Percentiles rank a stretch among this genome's conserved stretches.
These are phyloP conservation scores for Manihot esculenta DNA, from an alignment of 441 rosid genomes.

Conservation along the genomic window DNA sequence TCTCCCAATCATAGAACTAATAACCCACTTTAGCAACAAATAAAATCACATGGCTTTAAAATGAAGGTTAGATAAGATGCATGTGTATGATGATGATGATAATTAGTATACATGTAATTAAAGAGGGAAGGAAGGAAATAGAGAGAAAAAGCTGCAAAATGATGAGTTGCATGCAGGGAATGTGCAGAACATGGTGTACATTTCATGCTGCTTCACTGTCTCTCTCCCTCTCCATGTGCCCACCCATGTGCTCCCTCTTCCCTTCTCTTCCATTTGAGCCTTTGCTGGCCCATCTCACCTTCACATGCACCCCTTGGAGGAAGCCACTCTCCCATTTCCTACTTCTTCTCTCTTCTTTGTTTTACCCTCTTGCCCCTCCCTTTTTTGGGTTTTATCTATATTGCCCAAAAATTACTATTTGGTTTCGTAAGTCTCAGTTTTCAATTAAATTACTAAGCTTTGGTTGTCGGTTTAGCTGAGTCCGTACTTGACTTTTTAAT, in stretches of 20 bases:
- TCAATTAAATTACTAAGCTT: too few relatives aligned
- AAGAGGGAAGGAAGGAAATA: background rate
- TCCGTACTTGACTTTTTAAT: too few relatives aligned
- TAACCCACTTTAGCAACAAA: background rate
- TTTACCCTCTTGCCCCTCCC: too few relatives aligned
- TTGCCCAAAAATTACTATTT: too few relatives aligned
- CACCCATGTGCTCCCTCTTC: constrained; percentile 25
- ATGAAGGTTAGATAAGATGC: constrained; percentile 3
- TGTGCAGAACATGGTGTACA: constrained; percentile 61
- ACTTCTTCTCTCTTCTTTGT: background rate
- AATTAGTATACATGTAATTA: too few relatives aligned
- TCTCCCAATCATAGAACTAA: too few relatives aligned
- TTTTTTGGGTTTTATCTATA: background rate
- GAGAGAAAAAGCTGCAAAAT: background rate
- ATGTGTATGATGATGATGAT: background rate
- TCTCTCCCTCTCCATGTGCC: constrained; percentile 32
- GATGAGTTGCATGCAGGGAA: constrained; percentile 46
- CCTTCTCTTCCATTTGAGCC: constrained; percentile 15
- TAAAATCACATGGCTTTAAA: background rate
- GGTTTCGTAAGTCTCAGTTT: too few relatives aligned
- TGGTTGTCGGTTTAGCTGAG: too few relatives aligned
- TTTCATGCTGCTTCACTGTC: constrained; percentile 48
- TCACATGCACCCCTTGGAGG: constrained; percentile 50
- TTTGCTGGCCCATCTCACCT: constrained; percentile 55
- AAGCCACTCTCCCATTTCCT: constrained; percentile 22